These are phyloP conservation scores for Eucalyptus victrix DNA, from an alignment of 345 rosid species.

Conservation along the genomic window DNA sequence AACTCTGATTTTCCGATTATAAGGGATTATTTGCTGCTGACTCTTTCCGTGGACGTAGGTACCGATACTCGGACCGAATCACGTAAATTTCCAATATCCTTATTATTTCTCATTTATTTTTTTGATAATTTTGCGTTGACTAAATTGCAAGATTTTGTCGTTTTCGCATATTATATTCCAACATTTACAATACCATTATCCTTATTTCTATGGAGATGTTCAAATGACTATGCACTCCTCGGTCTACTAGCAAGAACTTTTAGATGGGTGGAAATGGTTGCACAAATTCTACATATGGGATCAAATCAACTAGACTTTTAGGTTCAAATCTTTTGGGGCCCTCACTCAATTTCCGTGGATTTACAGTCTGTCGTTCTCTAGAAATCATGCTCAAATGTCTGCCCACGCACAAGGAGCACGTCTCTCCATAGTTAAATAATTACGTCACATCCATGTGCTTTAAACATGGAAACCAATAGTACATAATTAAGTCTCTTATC, in stretches of 20 bases:
- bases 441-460: not conserved
- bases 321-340: not conserved
- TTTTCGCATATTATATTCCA: no score
- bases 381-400: not conserved
- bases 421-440: not conserved
- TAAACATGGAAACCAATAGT: not conserved
- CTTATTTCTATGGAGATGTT: not conserved
- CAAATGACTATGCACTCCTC: not conserved
- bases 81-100: no score
- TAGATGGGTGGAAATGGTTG: not conserved
- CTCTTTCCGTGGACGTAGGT: accelerated
- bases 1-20: no score
- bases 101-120: accelerated
- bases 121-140: accelerated
- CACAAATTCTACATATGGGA: not conserved
- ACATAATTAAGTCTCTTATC: not conserved
- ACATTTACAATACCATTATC: not conserved
- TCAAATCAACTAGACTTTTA: not conserved
- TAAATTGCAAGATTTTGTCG: accelerated
- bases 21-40: accelerated
- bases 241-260: not conserved
- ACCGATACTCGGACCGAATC: accelerated
- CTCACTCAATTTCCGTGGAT: not conserved
- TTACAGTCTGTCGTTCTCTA: not conserved
- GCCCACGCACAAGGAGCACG: not conserved